Percentiles rank a stretch among this genome's conserved stretches.
Evolutionary conservation across 768 basidiomycete genomes (phyloP).

Genomic region (Mycena belliarum): DNA sequence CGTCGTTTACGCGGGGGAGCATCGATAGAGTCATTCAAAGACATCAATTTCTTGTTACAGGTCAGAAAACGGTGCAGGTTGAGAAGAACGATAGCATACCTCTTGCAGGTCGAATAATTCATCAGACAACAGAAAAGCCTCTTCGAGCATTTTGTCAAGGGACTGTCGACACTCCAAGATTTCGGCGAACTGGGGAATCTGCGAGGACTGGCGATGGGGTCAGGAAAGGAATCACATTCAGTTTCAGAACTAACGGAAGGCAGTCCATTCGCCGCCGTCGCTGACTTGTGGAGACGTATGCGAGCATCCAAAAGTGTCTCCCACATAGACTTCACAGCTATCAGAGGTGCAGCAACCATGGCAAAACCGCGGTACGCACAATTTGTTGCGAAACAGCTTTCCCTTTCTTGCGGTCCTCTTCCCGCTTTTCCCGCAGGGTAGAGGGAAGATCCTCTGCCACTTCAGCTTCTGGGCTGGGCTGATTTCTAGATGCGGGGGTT

Average conservation of each 20-base stretch:
- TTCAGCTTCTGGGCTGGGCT: slow-evolving; percentile 16
- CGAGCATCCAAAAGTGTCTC: slow-evolving; percentile 87
- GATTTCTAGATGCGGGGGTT: slow-evolving; percentile 10
- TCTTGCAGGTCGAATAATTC: slow-evolving; percentile 71
- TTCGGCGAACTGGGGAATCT: slow-evolving; percentile 38
- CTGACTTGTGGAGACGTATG: slow-evolving; percentile 86
- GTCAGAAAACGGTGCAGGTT: not conserved
- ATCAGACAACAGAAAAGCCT: slow-evolving; percentile 61
- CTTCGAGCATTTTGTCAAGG: slow-evolving; percentile 55
- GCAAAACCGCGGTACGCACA: slow-evolving; percentile 45
- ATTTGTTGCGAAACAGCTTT: slow-evolving; percentile 82
- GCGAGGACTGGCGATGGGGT: slow-evolving; percentile 31
- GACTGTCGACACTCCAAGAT: slow-evolving; percentile 44
- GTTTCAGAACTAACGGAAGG: slow-evolving; percentile 50
- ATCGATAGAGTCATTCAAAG: slow-evolving; percentile 45
- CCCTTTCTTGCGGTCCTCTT: slow-evolving; percentile 79
- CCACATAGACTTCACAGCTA: slow-evolving; percentile 66
- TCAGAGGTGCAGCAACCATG: not conserved
- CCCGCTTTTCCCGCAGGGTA: slow-evolving; percentile 57
- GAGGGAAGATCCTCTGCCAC: slow-evolving; percentile 47
- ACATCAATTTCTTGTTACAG: slow-evolving; percentile 43
- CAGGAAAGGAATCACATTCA: slow-evolving; percentile 9
- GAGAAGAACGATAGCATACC: slow-evolving; percentile 35
- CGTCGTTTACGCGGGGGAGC: slow-evolving; percentile 61
- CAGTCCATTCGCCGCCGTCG: slow-evolving; percentile 62